phyloP scores from a whole-genome alignment of 202 grass and related monocot genomes.

The Zizania palustris region DNA sequence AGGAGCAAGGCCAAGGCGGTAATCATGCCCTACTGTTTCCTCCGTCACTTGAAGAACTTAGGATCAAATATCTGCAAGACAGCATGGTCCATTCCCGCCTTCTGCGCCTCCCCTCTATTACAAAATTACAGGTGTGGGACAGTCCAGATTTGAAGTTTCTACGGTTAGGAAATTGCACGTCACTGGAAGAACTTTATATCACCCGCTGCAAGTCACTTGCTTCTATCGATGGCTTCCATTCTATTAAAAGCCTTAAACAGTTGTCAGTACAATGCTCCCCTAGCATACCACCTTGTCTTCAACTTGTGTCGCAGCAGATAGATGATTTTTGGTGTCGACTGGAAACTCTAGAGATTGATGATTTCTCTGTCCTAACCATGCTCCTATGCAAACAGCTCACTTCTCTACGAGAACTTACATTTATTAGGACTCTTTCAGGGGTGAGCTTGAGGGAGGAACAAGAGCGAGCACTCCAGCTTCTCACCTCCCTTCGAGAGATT shows the following conservation, averaged over 20 bases:
- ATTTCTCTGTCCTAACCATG: background rate
- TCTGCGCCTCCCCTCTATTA: background rate
- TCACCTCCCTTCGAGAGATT: background rate
- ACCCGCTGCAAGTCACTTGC: rapidly evolving
- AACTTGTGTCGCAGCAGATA: background rate
- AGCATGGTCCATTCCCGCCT: background rate
- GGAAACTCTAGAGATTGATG: background rate
- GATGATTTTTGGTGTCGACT: background rate
- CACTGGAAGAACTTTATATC: background rate
- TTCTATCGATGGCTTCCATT: background rate
- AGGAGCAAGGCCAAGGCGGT: background rate
- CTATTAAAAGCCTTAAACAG: background rate
- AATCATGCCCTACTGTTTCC: background rate
- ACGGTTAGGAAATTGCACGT: background rate
- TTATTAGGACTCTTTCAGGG: background rate
- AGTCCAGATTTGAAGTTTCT: constrained; percentile 11
- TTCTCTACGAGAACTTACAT: background rate
- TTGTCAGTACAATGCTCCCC: background rate
- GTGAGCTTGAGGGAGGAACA: constrained; percentile 1
- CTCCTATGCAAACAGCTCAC: background rate
- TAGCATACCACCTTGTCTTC: rapidly evolving
- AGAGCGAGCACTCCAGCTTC: constrained; percentile 11
- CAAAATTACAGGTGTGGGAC: rapidly evolving
- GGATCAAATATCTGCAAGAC: background rate
- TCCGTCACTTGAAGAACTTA: background rate